Evolutionary conservation across 208 protist genomes (phyloP), one percentile per base, ranked within the genome.

Genomic region (Leptomonas pyrrhocoris): DNA sequence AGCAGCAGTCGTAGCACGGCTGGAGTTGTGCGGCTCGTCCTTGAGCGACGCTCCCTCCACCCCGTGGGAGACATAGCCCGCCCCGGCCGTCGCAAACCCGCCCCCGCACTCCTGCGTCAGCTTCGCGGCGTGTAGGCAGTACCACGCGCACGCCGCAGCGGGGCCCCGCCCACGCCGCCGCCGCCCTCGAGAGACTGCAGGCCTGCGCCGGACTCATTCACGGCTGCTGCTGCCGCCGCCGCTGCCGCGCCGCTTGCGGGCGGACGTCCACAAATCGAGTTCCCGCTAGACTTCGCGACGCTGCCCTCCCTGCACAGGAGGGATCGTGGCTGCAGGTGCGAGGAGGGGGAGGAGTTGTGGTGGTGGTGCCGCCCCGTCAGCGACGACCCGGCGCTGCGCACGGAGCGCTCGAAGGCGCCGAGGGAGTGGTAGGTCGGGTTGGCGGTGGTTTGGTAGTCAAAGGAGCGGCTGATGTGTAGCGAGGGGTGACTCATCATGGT

Each of bases 51-150:
- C 51, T 12, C 19, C 28, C 5, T 7, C 51, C 23, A 38, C 7
- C 51, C 51, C 28, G 2, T 8, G 27, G 30, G 51, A 1, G 28
- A 2, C 28, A n/a, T 3, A 38, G 19, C 12, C 58, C 11, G 27
- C 43, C 11, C 5, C 19, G 27, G 42, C 25, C 27, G 43, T 2
- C 38, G 42, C 12, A 12, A 40, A 53, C 11, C 27, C 58, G 27
- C 28, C 27, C 18, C 49, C 58, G 48, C 59, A 28, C 50, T 74
- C 76, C 31, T 77, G 50, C 34, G 66, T 27, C n/a, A 65, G 34
- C 51, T 70, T 80, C n/a, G 73, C 46, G 43, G 76, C 63, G 62
- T 83, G 80, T 36, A 85, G 45, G 49, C 71, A 80, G 72, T 83
- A 85, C 86, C 86, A 92, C 43, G 73, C 25, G 9, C 73, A 79